phyloP scores from a whole-genome alignment of 2,329 filamentous ascomycete species.

The Sporothrix phasma region DNA sequence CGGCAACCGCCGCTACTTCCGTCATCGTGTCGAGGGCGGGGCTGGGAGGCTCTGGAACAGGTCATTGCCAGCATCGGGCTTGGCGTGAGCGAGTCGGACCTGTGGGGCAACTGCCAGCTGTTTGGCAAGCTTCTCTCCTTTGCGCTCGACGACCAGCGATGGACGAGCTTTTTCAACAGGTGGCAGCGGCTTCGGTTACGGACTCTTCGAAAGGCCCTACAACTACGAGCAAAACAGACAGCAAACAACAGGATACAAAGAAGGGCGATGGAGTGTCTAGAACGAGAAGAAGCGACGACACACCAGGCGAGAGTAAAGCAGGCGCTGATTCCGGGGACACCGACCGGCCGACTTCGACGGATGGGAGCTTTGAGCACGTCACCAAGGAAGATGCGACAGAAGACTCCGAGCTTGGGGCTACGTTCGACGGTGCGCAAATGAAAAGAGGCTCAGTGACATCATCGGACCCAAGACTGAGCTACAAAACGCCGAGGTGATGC shows the following conservation, averaged over 20 bases:
- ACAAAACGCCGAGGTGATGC: slow-evolving; percentile 53
- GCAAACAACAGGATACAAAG: background rate
- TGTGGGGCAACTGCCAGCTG: slow-evolving; percentile 58
- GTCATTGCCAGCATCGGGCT: slow-evolving; percentile 58
- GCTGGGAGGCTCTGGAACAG: slow-evolving; percentile 69
- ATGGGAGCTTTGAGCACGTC: background rate
- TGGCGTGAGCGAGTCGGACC: slow-evolving; percentile 55
- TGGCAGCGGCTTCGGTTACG: slow-evolving; percentile 22
- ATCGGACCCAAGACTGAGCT: slow-evolving; percentile 43
- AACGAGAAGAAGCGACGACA: background rate
- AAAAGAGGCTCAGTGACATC: slow-evolving; percentile 36
- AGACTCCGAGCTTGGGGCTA: slow-evolving; percentile 5
- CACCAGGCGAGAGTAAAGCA: background rate
- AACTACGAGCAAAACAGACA: background rate
- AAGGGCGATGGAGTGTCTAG: background rate
- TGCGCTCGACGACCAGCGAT: slow-evolving; percentile 69
- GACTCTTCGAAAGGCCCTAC: background rate
- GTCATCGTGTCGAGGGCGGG: slow-evolving; percentile 64
- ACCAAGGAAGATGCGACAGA: background rate
- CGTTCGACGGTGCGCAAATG: slow-evolving; percentile 20
- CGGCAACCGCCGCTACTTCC: slow-evolving; percentile 83
- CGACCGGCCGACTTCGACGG: background rate
- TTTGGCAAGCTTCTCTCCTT: slow-evolving; percentile 78
- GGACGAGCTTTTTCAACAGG: slow-evolving; percentile 54
- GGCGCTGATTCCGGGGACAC: background rate